Evolutionary conservation across 129 eudicot species (phyloP).

Genomic region (Artemisia annua): DNA sequence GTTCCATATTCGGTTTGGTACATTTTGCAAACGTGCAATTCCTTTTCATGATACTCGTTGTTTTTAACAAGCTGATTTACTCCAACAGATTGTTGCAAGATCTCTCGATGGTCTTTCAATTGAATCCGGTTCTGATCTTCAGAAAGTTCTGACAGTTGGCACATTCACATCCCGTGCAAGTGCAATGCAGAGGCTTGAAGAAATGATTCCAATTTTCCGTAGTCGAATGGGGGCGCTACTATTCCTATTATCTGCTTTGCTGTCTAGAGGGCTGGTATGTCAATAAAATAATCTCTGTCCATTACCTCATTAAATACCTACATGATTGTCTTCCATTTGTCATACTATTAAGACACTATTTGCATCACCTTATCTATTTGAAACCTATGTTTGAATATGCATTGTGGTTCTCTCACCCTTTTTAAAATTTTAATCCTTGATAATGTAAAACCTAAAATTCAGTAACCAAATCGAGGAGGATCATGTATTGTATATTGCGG

Average conservation of each 20-base stretch:
- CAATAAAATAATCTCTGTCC: conserved; percentile 1
- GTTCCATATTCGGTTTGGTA: not conserved
- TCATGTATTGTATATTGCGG: not conserved
- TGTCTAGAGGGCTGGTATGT: conserved; percentile 96
- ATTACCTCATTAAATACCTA: not conserved
- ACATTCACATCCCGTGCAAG: conserved; percentile 54
- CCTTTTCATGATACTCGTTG: conserved; percentile 7
- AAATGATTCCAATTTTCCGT: conserved; percentile 73
- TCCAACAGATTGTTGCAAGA: conserved; percentile 61
- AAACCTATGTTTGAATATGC: not conserved
- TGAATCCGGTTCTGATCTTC: conserved; percentile 76
- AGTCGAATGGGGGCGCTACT: conserved; percentile 97
- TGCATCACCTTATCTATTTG: not conserved
- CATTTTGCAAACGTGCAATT: not conserved
- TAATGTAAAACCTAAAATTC: not conserved
- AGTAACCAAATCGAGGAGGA: not conserved
- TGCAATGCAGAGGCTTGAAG: conserved; percentile 69
- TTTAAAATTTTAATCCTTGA: not conserved
- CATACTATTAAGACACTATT: not conserved
- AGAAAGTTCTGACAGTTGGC: conserved; percentile 58
- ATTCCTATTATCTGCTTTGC: conserved; percentile 85
- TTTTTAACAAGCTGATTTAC: conserved; percentile 5
- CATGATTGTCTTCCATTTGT: conserved; percentile 6
- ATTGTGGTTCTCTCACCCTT: not conserved
- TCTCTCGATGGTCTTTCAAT: conserved; percentile 79